Evolutionary conservation across 2,329 filamentous ascomycete genomes (phyloP).

Genomic region (Whalleya microplaca): DNA sequence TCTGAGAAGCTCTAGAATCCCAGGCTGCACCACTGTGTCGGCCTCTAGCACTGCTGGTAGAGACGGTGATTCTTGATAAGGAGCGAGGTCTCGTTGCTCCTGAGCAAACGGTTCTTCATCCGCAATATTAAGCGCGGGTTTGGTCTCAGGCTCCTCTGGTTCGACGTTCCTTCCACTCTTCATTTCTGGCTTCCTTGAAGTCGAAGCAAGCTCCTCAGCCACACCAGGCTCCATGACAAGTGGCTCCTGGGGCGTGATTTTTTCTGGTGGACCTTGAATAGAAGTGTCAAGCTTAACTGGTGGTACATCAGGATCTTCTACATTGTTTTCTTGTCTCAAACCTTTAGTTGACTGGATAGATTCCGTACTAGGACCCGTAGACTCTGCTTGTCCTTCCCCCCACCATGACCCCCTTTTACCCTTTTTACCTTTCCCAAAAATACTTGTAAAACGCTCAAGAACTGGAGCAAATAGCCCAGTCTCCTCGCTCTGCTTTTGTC

Average conservation of each 20-base stretch:
- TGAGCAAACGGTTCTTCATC: slow-evolving; percentile 4
- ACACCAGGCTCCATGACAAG: slow-evolving; percentile 6
- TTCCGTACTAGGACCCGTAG: slow-evolving; percentile 7
- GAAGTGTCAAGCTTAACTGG: slow-evolving; percentile 4
- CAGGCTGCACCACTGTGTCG: slow-evolving; percentile 7
- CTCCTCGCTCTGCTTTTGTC: slow-evolving; percentile 4
- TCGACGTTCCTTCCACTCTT: slow-evolving; percentile 30
- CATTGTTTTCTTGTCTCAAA: slow-evolving; percentile 7
- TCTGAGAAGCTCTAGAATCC: slow-evolving; percentile 2
- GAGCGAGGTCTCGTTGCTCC: slow-evolving; percentile 11
- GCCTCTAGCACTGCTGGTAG: slow-evolving; percentile 1
- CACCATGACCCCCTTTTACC: slow-evolving; percentile 29
- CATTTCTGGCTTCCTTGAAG: slow-evolving; percentile 39
- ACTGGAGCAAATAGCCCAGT: slow-evolving; percentile 7
- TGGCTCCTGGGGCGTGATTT: slow-evolving; percentile 9
- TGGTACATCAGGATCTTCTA: slow-evolving; percentile 2
- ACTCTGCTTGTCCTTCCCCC: slow-evolving; percentile 20
- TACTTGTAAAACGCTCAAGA: slow-evolving; percentile 22
- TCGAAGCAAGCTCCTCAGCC: slow-evolving; percentile 13
- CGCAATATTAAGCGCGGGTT: slow-evolving; percentile 6
- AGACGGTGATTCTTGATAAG: slow-evolving; percentile 4
- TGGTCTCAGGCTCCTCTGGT: slow-evolving; percentile 15
- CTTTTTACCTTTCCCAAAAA: slow-evolving; percentile 31
- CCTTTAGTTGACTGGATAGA: slow-evolving; percentile 1
- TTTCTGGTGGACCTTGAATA: slow-evolving; percentile 13